Evolutionary conservation across 2,329 filamentous ascomycete genomes (phyloP).

Genomic region (Fusarium chaquense): DNA sequence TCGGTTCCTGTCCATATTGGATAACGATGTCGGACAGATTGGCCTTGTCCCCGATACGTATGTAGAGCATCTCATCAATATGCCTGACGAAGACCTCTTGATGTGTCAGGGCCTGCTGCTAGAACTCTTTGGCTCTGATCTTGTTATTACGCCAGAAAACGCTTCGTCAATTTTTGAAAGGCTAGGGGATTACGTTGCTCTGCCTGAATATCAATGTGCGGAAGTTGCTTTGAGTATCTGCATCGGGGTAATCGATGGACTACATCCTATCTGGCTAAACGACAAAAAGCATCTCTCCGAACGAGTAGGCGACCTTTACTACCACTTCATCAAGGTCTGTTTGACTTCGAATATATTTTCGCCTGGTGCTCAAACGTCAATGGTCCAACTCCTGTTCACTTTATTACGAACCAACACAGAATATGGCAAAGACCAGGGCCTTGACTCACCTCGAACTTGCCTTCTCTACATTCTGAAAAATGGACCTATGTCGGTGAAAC

Average conservation of each 20-base stretch:
- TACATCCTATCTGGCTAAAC: constrained; percentile 73
- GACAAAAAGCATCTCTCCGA: constrained; percentile 71
- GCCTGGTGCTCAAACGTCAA: constrained; percentile 71
- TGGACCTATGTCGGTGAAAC: constrained; percentile 78
- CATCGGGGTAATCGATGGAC: constrained; percentile 74
- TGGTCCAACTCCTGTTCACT: constrained; percentile 76
- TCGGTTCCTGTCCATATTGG: constrained; percentile 58
- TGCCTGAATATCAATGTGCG: constrained; percentile 75
- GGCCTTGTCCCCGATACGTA: constrained; percentile 64
- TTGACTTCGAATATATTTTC: constrained; percentile 78
- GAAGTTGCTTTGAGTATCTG: constrained; percentile 78
- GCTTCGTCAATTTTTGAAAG: constrained; percentile 62
- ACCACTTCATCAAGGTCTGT: constrained; percentile 77
- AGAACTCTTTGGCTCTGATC: constrained; percentile 67
- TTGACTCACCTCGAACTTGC: constrained; percentile 74
- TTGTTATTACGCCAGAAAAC: constrained; percentile 61
- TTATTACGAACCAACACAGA: constrained; percentile 75
- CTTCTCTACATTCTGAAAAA: constrained; percentile 78
- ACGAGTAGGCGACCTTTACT: constrained; percentile 80
- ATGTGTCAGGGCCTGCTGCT: constrained; percentile 62
- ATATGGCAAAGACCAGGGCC: constrained; percentile 70
- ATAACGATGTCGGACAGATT: constrained; percentile 58
- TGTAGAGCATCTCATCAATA: constrained; percentile 61
- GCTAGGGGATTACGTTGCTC: constrained; percentile 64
- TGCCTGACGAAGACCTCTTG: constrained; percentile 66